phyloP scores from a whole-genome alignment of 768 basidiomycete species.

The Agaricus subrufescens region DNA sequence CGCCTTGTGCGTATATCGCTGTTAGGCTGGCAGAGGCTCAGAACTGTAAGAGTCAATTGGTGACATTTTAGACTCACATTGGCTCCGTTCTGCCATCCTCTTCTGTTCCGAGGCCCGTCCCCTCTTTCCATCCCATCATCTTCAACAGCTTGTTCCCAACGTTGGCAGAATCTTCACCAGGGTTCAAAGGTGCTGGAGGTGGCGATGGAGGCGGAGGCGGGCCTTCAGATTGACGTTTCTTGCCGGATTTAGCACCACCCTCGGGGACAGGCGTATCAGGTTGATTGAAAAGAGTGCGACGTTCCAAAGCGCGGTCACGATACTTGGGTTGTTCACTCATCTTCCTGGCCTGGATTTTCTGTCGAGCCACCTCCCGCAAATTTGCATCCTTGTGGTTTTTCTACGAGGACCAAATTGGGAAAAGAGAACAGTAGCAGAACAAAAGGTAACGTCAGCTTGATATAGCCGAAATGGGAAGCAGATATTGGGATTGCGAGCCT shows the following conservation, averaged over 20 bases:
- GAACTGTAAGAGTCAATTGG: not conserved
- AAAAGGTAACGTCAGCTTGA: slow-evolving; percentile 24
- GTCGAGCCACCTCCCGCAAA: slow-evolving; percentile 68
- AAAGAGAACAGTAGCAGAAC: slow-evolving; percentile 9
- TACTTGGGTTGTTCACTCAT: slow-evolving; percentile 69
- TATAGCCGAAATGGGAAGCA: slow-evolving; percentile 20
- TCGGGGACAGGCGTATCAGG: slow-evolving; percentile 77
- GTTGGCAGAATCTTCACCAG: slow-evolving; percentile 78
- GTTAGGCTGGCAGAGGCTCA: slow-evolving; percentile 51
- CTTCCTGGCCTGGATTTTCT: slow-evolving; percentile 53
- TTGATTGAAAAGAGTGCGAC: slow-evolving; percentile 87
- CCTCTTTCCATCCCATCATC: slow-evolving; percentile 98
- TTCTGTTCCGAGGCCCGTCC: slow-evolving; percentile 76
- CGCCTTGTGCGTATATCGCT: slow-evolving; percentile 83
- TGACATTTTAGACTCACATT: slow-evolving; percentile 46
- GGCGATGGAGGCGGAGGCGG: slow-evolving; percentile 62
- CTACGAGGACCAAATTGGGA: slow-evolving; percentile 36
- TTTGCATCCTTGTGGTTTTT: slow-evolving; percentile 78
- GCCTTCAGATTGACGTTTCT: slow-evolving; percentile 45
- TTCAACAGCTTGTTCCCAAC: slow-evolving; percentile 90
- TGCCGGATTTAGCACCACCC: slow-evolving; percentile 20
- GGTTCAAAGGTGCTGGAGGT: slow-evolving; percentile 54
- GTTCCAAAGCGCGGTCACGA: slow-evolving; percentile 91
- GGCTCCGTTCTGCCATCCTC: slow-evolving; percentile 88
- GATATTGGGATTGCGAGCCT: slow-evolving; percentile 58